These are phyloP conservation scores for Fusarium coicis DNA, from an alignment of 2,329 filamentous ascomycete genomes.

Conservation along the genomic window DNA sequence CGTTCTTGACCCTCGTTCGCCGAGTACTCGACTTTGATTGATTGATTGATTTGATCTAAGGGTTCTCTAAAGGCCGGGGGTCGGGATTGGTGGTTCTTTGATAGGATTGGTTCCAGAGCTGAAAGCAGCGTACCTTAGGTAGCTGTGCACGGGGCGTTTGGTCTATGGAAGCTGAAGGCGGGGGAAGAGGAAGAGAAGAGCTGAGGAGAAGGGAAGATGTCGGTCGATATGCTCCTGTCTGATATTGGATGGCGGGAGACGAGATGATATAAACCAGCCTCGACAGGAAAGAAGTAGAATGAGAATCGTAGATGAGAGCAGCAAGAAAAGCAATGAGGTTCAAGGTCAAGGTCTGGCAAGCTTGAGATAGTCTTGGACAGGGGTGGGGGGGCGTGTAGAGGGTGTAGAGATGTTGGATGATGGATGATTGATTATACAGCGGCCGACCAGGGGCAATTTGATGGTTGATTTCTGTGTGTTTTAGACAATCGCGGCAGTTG, in stretches of 20 bases:
- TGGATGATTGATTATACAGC: not conserved
- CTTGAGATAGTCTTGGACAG: not conserved
- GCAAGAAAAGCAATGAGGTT: conserved; percentile 23
- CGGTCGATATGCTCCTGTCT: not conserved
- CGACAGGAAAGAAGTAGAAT: not conserved
- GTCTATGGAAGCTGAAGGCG: conserved; percentile 30
- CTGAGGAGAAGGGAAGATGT: not conserved
- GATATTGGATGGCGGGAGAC: conserved; percentile 2
- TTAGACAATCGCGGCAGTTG: conserved; percentile 14
- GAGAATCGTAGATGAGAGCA: not conserved
- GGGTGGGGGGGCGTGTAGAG: conserved; percentile 8
- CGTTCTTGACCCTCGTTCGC: not conserved
- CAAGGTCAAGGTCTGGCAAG: not conserved
- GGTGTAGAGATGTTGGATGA: not conserved
- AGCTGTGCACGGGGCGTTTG: conserved; percentile 28
- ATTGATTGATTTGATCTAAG: conserved; percentile 15
- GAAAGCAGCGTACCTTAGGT: conserved; percentile 13
- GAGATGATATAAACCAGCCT: conserved; percentile 9
- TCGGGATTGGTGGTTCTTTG: conserved; percentile 1
- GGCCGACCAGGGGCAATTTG: conserved; percentile 3
- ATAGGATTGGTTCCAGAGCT: conserved; percentile 18
- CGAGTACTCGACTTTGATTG: not conserved
- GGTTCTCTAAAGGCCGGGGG: conserved; percentile 6
- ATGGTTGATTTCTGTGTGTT: conserved; percentile 5
- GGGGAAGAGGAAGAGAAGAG: conserved; percentile 11